Evolutionary conservation across 2,329 filamentous ascomycete genomes (phyloP), one percentile per base, ranked within the genome.

Genomic region (Cytospora piceicola): DNA sequence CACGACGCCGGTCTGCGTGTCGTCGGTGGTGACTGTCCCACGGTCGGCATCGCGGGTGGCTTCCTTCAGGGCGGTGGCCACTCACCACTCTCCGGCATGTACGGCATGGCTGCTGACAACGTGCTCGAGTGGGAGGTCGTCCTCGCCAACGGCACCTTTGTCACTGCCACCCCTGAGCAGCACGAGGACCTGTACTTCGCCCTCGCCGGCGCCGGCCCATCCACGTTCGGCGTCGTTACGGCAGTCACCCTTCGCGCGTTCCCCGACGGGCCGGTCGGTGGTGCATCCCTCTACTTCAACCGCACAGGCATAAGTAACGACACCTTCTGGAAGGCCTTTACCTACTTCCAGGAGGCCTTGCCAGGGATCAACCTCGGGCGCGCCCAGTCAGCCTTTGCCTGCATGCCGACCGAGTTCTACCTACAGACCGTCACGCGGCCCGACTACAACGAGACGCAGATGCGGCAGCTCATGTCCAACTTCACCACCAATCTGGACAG

Each of bases 171-270:
- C 51, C 76, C 73, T 24, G 72, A 76, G 3, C 71, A 81, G 46
- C 82, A 87, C 66, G 68, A 76, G 0, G 85, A 88, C 64, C 75
- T 88, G 7, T 87, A 84, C 74, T 88, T 83, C 80, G 85, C 85
- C 3, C 73, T 86, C 6, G 76, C 79, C 53, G 83, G 83, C 11
- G 83, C 84, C 5, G 83, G 85, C 73, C 61, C 75, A 58, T 75
- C 73, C 51, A 77, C 75, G 34, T 77, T 74, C 62, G 76, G 73
- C 34, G 70, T 77, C 11, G 74, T 77, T 17, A 67, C 72, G 53
- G 71, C 69, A 61, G 62, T 71, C 60, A 73, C 71, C 0, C 63
- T 72, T 4, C 66, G 59, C 54, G 65, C 70, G 4, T 65, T 70
- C 54, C 61, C 67, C 1, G 70, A 71, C 32, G 39, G 56, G 4